Conservation (phyloP, 2,329 filamentous ascomycete species). For the Cytospora piceicola region DNA sequence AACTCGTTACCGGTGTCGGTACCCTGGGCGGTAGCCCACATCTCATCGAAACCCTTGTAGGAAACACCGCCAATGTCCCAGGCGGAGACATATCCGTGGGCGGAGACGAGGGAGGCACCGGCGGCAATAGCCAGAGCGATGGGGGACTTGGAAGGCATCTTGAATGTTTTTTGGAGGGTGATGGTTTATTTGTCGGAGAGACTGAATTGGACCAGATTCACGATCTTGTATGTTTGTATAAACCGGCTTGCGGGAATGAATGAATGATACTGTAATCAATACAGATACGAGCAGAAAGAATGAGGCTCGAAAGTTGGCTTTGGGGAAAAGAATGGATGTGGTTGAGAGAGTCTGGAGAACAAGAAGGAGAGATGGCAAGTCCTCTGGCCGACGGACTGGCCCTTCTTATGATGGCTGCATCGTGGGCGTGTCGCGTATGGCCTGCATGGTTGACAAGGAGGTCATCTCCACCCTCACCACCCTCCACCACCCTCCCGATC, state of each 20-base stretch:
- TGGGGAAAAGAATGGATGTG: slow-evolving; percentile 29
- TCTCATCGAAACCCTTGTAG: slow-evolving; percentile 34
- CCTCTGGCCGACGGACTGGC: slow-evolving; percentile 15
- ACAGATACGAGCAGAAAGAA: slow-evolving; percentile 30
- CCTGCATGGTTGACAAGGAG: not conserved
- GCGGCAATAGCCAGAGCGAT: slow-evolving; percentile 26
- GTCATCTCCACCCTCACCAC: not conserved
- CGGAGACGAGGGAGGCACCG: slow-evolving; percentile 34
- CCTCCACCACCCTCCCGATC: not conserved
- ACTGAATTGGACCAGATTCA: slow-evolving; percentile 20
- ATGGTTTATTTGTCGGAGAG: not conserved
- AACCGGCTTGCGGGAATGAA: slow-evolving; percentile 28
- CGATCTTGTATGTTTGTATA: not conserved
- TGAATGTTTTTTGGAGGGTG: slow-evolving; percentile 4
- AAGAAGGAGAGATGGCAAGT: slow-evolving; percentile 2
- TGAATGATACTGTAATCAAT: slow-evolving; percentile 29
- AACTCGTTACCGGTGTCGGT: slow-evolving; percentile 28
- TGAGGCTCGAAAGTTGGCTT: slow-evolving; percentile 23
- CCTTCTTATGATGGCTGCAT: slow-evolving; percentile 25
- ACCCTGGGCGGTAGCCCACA: slow-evolving; percentile 24
- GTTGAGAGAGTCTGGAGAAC: slow-evolving; percentile 24
- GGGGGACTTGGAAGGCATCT: slow-evolving; percentile 27
- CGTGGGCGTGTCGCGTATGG: not conserved
- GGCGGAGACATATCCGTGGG: slow-evolving; percentile 40
- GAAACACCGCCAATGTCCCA: slow-evolving; percentile 38